Evolutionary conservation across 2,329 filamentous ascomycete genomes (phyloP).

Genomic region (Aspergillus fumigatiaffinis): DNA sequence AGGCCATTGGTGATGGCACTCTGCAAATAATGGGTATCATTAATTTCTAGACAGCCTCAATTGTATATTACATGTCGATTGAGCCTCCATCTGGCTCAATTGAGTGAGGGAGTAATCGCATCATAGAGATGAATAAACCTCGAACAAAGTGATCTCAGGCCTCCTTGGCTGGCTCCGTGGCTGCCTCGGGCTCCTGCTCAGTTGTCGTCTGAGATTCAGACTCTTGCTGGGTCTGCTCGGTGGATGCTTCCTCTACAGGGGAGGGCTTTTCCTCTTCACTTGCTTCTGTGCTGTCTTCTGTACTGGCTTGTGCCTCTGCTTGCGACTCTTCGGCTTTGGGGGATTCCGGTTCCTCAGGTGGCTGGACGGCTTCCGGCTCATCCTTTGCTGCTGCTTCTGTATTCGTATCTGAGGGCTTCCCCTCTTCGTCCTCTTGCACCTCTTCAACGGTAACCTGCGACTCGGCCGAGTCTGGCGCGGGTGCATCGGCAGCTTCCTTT

Average conservation of each 20-base stretch:
- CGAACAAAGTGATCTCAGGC: slow-evolving; percentile 4
- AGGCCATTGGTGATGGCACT: background rate
- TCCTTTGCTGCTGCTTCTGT: slow-evolving; percentile 8
- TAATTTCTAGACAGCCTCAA: slow-evolving; percentile 9
- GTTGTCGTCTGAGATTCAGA: slow-evolving; percentile 4
- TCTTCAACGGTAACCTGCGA: slow-evolving; percentile 18
- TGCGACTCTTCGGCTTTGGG: background rate
- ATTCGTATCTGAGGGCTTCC: background rate
- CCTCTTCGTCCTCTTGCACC: slow-evolving; percentile 16
- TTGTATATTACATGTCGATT: slow-evolving; percentile 19
- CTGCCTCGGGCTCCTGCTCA: slow-evolving; percentile 2
- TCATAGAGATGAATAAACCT: background rate
- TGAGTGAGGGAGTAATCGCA: background rate
- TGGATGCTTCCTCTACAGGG: background rate
- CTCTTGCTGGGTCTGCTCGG: slow-evolving; percentile 7
- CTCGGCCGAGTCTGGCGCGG: slow-evolving; percentile 4
- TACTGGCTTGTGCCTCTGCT: slow-evolving; percentile 1
- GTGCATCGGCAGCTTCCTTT: background rate
- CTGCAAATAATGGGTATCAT: slow-evolving; percentile 17
- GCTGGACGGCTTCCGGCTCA: background rate
- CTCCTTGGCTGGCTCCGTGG: slow-evolving; percentile 9
- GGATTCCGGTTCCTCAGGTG: background rate
- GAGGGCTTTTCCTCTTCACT: background rate
- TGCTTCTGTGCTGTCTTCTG: slow-evolving; percentile 2
- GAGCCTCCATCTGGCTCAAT: background rate